Evolutionary conservation across 169 alveolate genomes (phyloP).

Genomic region (Cryptosporidium muris): DNA sequence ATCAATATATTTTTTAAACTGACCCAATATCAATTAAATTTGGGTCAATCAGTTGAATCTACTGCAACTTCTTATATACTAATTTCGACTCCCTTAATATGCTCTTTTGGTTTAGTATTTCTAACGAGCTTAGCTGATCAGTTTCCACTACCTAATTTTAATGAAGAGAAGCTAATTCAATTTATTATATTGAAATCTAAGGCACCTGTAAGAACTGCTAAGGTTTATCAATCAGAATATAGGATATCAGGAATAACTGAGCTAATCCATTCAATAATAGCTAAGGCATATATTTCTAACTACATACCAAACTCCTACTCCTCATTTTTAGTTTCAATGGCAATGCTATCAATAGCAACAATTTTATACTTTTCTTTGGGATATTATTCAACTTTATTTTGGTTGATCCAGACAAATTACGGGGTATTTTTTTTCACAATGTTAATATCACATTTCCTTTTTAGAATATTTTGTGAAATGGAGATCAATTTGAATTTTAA

Average conservation of each 20-base stretch:
- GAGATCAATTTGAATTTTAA: too few relatives aligned
- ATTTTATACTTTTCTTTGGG: slow-evolving; percentile 18
- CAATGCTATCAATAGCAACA: slow-evolving; percentile 7
- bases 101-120: slow-evolving; percentile 48
- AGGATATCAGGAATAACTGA: not conserved
- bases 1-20: slow-evolving; percentile 7
- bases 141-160: slow-evolving; percentile 54
- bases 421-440: too few relatives aligned
- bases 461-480: too few relatives aligned
- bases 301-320: not conserved
- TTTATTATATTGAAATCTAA: not conserved
- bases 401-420: not conserved
- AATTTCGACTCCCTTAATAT: slow-evolving; percentile 20
- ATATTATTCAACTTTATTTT: slow-evolving; percentile 25
- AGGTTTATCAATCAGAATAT: not conserved
- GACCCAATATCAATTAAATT: not conserved
- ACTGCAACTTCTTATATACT: slow-evolving; percentile 23
- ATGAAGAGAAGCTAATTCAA: slow-evolving; percentile 36
- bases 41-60: not conserved
- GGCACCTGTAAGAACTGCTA: slow-evolving; percentile 17
- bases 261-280: too few relatives aligned
- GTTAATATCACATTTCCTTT: too few relatives aligned
- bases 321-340: not conserved
- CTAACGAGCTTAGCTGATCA: slow-evolving; percentile 46
- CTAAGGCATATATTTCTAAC: not conserved